A percentile compares a stretch with the other conserved stretches of the same genome.
These are phyloP conservation scores for Aspergillaceae sp. DNA, from an alignment of 2,329 filamentous ascomycete species.

Conservation along the genomic window DNA sequence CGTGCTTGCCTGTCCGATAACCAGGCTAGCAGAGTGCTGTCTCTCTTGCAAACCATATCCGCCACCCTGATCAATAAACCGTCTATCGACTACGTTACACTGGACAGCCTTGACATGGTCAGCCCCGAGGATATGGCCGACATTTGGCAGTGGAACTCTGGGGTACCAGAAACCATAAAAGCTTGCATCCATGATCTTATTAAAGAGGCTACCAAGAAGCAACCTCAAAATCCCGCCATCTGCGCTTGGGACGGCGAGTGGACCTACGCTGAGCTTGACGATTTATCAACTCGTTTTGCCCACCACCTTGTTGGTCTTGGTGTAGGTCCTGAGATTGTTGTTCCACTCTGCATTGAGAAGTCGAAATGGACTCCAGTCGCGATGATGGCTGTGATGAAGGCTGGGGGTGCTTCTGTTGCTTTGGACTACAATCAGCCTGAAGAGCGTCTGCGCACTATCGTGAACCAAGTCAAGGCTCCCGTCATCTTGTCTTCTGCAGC, in stretches of 20 bases:
- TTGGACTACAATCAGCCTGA: slow-evolving; percentile 12
- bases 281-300: slow-evolving; percentile 19
- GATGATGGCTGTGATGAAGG: slow-evolving; percentile 15
- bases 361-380: slow-evolving; percentile 14
- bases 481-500: no score
- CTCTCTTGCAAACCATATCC: no score
- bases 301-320: slow-evolving; percentile 12
- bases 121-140: no score
- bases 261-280: slow-evolving; percentile 18
- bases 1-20: no score
- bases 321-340: slow-evolving; percentile 20
- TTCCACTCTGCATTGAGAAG: slow-evolving; percentile 19
- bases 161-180: no score
- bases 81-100: no score
- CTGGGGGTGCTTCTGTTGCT: slow-evolving; percentile 15
- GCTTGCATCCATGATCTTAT: slow-evolving; percentile 1
- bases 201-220: background rate
- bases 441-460: slow-evolving; percentile 10
- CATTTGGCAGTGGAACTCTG: no score
- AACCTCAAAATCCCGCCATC: slow-evolving; percentile 8
- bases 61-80: no score
- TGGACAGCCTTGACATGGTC: no score
- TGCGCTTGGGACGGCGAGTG: slow-evolving; percentile 17
- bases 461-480: no score
- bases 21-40: no score